Base-by-base conservation (phyloP, 495 filamentous ascomycete genomes). In the Hypomontagnella submonticulosa region DNA sequence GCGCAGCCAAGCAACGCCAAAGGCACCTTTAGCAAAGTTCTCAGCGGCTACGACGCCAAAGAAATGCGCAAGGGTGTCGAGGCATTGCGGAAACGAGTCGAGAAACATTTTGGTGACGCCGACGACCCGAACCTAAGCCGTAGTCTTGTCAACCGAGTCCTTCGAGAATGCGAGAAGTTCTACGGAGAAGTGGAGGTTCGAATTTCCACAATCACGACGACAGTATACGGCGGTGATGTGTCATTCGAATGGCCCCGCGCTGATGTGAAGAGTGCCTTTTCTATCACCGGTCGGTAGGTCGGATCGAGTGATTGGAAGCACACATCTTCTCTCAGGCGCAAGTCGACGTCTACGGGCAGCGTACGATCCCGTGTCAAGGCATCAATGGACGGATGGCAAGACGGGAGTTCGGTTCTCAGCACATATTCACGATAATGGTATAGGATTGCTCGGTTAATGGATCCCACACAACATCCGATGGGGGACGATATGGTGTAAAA, bases 81-180 rank as follows among this genome's bases (percentile, higher is more conserved):
- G 60, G 84, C 90, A 61, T 81, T 98, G 27, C 87, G 88, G 73
- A 96, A 95, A 77, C 84, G 94, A 27, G 90, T 98, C 3, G 93
- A 97, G 76, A 98, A 98, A 76, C 94, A 98, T 75, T 97, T 97
- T 77, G 92, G 90, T 18, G 92, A 95, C 41, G 91, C 87, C 4
- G 92, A 93, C 63, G 91, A 94, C 64, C 84, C 83, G 33, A 78
- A 69, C 15, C 61, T 91, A 38, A 89, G 85, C 66, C 81, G 86
- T 11, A 85, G 84, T 36, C 77, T 98, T 30, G 91, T 97, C 40
- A 77, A 79, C 33, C 88, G 90, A 75, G 92, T 98, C 49, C 75
- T 90, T n/a, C 86, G 84, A 66, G 90, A 89, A 74, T 93, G 92
- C 69, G 92, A 96, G 80, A 79, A 76, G 42, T 89, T 87, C 51